Conservation (phyloP, 2,329 filamentous ascomycete species). For the Periconia sp. region DNA sequence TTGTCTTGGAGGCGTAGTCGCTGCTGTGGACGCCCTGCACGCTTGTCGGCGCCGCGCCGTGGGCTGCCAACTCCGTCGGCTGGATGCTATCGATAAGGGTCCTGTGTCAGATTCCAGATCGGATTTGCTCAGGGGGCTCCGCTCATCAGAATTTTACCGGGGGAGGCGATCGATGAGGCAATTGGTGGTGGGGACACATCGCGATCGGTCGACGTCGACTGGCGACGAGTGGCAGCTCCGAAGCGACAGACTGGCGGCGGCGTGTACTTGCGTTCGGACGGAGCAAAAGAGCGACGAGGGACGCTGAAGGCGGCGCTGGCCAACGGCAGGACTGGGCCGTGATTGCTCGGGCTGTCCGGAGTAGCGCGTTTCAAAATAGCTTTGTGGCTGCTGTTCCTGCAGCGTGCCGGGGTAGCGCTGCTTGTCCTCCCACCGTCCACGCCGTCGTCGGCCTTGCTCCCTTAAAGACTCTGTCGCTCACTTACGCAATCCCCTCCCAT, state of each 20-base stretch:
- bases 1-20: too few relatives aligned
- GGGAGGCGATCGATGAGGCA: neutral
- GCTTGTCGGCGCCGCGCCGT: too few relatives aligned
- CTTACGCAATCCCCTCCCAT: neutral
- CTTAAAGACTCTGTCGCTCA: constrained; percentile 8
- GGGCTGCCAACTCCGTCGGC: too few relatives aligned
- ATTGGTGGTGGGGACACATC: neutral
- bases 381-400: constrained; percentile 29
- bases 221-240: neutral
- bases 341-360: constrained; percentile 27
- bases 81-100: constrained; percentile 8
- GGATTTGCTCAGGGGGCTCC: constrained; percentile 28
- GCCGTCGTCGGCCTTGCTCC: neutral
- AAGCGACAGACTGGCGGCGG: constrained; percentile 3
- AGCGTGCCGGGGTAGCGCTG: constrained; percentile 20
- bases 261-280: constrained; percentile 4
- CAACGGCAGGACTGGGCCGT: constrained; percentile 14
- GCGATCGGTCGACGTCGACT: neutral
- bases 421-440: constrained; percentile 12
- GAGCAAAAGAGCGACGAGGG: constrained; percentile 5
- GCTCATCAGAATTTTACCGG: neutral
- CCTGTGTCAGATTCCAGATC: constrained; percentile 22
- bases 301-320: constrained; percentile 9
- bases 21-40: too few relatives aligned
- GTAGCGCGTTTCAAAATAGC: constrained; percentile 18